Base-by-base conservation (phyloP, 2,329 filamentous ascomycete genomes). In the Coniochaeta hoffmannii region DNA sequence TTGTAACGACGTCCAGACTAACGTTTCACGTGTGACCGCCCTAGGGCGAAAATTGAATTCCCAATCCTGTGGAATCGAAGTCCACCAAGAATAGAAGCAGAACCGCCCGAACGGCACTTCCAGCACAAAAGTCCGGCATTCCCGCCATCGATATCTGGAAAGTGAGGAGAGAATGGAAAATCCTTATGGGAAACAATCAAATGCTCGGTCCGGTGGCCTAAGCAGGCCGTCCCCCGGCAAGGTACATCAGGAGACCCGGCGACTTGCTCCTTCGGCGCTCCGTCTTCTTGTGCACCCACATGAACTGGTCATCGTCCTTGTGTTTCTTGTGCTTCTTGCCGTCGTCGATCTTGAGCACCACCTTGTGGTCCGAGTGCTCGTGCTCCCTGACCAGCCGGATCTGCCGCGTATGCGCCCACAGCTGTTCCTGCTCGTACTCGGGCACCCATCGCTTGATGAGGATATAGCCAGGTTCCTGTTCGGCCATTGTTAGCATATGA, bases 361-460 rank as follows among this genome's bases (percentile, higher is more conserved):
- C 67, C 62, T 74, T 76, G 36, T 68, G 64, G 49, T 66, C 67
- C 7, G 76, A 73, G 65, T 75, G 77, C 64, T 84, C 80, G 31
- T 17, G 19, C 34, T 50, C 56, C 50, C 59, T 46, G 32, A 62
- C 53, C 54, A 61, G 32, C n/a, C 85, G 83, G 59, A 89, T 67
- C 44, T 78, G 73, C 58, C 77, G 78, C 3, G 88, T 90, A 70
- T 91, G 87, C 44, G 82, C 79, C 79, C 88, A 92, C 51, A 90
- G 78, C 56, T 83, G 74, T 57, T 89, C 81, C 64, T 90, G 88
- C 66, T 90, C 81, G 58, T 81, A 80, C 62, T 90, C 84, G 4
- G 82, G 80, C 53, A 91, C 83, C 82, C 83, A 89, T 55, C 83
- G 78, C 69, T 87, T 88, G 71, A 91, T 87, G 57, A 92, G 70